Evolutionary conservation across 2,329 filamentous ascomycete species (phyloP).

Genomic region (Fusarium duplospermum): DNA sequence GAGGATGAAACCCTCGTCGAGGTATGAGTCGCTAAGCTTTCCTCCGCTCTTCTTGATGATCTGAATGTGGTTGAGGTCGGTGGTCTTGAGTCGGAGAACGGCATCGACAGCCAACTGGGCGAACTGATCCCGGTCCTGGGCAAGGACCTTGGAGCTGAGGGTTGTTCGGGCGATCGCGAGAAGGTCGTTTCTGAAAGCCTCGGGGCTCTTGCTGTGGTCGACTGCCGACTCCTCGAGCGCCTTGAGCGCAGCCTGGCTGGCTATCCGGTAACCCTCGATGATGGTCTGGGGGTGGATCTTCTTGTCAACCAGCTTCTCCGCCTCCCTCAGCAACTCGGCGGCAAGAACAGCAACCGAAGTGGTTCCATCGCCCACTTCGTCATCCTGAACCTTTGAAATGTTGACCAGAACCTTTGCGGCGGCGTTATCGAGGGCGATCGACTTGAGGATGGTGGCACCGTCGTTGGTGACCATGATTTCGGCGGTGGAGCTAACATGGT

Average conservation of each 20-base stretch:
- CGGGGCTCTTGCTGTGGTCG: constrained; percentile 86
- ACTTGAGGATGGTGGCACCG: constrained; percentile 97
- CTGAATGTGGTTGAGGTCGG: constrained; percentile 96
- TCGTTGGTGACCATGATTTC: constrained; percentile 99
- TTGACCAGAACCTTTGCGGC: constrained; percentile 98
- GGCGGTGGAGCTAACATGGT: constrained; percentile 78
- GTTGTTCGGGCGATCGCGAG: constrained; percentile 93
- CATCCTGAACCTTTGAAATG: constrained; percentile 99
- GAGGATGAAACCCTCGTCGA: constrained; percentile 97
- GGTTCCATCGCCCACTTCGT: constrained; percentile 97
- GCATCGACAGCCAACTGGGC: constrained; percentile 90
- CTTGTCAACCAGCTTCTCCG: constrained; percentile 95
- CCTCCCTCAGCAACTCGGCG: constrained; percentile 93
- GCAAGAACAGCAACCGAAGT: constrained; percentile 97
- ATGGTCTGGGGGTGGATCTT: constrained; percentile 99
- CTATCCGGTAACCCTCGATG: constrained; percentile 99
- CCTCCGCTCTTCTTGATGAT: constrained; percentile 99
- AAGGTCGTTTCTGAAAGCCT: constrained; percentile 90
- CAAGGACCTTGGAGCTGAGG: constrained; percentile 95
- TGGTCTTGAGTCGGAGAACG: constrained; percentile 88
- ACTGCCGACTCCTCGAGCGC: constrained; percentile 87
- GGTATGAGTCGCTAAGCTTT: constrained; percentile 96
- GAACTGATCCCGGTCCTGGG: constrained; percentile 94
- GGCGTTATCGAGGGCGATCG: constrained; percentile 97
- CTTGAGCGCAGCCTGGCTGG: constrained; percentile 85